These are phyloP conservation scores for Eimeria tenella DNA, from an alignment of 169 alveolate genomes.

Conservation along the genomic window DNA sequence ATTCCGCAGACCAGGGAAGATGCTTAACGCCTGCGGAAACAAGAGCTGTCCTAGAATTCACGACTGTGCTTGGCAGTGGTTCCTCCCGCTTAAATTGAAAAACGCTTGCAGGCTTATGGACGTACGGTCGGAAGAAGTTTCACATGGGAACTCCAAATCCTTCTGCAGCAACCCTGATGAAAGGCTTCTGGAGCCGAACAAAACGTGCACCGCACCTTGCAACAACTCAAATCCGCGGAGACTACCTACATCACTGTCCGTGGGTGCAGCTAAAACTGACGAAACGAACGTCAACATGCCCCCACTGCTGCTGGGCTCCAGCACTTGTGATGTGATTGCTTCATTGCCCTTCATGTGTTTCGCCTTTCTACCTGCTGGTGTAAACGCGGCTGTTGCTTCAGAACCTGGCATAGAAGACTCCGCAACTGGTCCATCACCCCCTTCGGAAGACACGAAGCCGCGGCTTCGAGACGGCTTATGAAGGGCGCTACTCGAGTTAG, in stretches of 20 bases:
- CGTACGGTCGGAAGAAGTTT: neutral
- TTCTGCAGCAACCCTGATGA: neutral
- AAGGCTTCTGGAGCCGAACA: conserved; percentile 21
- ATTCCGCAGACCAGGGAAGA: neutral
- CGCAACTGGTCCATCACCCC: neutral
- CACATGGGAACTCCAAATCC: neutral
- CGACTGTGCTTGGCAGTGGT: neutral
- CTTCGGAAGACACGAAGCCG: neutral
- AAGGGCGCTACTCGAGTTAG: neutral
- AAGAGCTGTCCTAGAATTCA: neutral
- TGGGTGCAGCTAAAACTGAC: neutral
- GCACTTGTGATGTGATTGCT: neutral
- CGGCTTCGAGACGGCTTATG: neutral
- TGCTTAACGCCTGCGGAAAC: neutral
- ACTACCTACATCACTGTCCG: conserved; percentile 45
- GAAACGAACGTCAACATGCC: conserved; percentile 68
- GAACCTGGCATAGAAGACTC: conserved; percentile 13
- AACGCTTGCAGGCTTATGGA: neutral
- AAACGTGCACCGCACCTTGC: conserved; percentile 33
- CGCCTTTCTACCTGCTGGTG: conserved; percentile 27
- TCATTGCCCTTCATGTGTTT: conserved; percentile 8
- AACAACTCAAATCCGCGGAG: conserved; percentile 52
- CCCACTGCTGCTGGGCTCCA: conserved; percentile 1
- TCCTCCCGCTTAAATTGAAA: neutral
- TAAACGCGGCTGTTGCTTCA: neutral